Base-by-base conservation (phyloP, 2,329 filamentous ascomycete genomes). In the Penicillium sp. region DNA sequence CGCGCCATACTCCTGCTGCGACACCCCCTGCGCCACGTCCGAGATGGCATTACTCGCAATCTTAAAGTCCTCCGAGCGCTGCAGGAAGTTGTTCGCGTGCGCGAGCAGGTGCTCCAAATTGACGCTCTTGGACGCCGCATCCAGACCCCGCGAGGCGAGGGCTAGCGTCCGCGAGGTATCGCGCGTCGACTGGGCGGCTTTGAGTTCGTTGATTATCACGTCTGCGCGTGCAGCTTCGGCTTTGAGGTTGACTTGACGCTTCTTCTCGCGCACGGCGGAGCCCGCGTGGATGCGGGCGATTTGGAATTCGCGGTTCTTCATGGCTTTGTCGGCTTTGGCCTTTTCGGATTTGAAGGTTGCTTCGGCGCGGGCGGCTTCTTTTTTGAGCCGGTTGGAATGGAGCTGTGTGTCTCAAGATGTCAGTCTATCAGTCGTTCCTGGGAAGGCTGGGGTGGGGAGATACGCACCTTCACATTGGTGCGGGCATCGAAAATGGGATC, bases 271-370 rank as follows among this genome's bases (percentile, higher is more conserved):
- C 26, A 78, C 69, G 28, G 75, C 74, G 47, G 74, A 75, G 20
- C 70, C 70, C 54, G 76, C 76, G 64, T 79, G 76, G 65, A 79
- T 77, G 52, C 75, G 75, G 46, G 76, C 75, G 63, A 79, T 78
- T 62, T 78, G 75, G 60, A 77, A 76, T 65, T 79, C 75, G 55
- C 69, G 75, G 59, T 75, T 74, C 59, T 76, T 77, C 67, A 79
- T 74, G 26, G 76, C 76, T 58, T 73, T 76, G 62, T 77, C 75
- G 51, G 76, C 73, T 66, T 78, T 78, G 46, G 72, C 70, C 59
- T 77, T 75, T 66, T 79, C 75, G n/a, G 74, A 67, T 60, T 77
- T 76, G 60, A 70, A 75, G 50, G 76, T 77, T 23, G 74, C 63
- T 63, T 78, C 75, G 20, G 76, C 76, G 52, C 75, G 74, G 53